A percentile compares a stretch with the other conserved stretches of the same genome.
phyloP scores from a whole-genome alignment of 768 basidiomycete genomes.

The Phanerodontia chrysosporium region DNA sequence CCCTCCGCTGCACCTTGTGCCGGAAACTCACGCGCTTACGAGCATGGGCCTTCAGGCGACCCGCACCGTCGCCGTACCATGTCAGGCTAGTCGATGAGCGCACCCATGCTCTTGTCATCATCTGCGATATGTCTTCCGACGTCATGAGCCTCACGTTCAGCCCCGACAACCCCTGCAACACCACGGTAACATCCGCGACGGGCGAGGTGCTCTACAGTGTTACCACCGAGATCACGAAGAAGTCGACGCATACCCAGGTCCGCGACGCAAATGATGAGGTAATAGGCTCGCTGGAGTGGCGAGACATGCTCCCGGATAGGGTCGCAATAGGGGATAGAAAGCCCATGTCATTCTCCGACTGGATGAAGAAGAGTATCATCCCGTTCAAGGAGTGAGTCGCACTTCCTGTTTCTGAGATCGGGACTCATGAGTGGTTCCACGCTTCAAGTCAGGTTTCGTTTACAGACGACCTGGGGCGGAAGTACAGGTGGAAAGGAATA shows the following conservation, averaged over 20 bases:
- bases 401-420: background rate
- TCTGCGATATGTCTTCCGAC: constrained; percentile 8
- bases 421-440: background rate
- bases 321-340: constrained; percentile 31
- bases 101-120: background rate
- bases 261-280: constrained; percentile 27
- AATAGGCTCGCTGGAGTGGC: constrained; percentile 37
- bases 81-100: background rate
- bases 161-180: constrained; percentile 41
- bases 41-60: background rate
- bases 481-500: constrained; percentile 41
- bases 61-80: background rate
- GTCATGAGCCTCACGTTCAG: constrained; percentile 29
- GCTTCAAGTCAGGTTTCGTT: constrained; percentile 34
- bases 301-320: constrained; percentile 33
- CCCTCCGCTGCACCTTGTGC: background rate
- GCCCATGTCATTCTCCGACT: constrained; percentile 31
- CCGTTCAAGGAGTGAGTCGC: constrained; percentile 37
- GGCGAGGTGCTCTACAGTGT: constrained; percentile 35
- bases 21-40: background rate
- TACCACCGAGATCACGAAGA: constrained; percentile 28
- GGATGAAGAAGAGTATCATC: constrained; percentile 37
- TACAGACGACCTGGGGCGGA: constrained; percentile 29
- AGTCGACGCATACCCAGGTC: constrained; percentile 31
- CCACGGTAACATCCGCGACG: constrained; percentile 29